A percentile compares a stretch with the other conserved stretches of the same genome.
Evolutionary conservation across 495 filamentous ascomycete species (phyloP).

Genomic region (Penicillium verhagenii): DNA sequence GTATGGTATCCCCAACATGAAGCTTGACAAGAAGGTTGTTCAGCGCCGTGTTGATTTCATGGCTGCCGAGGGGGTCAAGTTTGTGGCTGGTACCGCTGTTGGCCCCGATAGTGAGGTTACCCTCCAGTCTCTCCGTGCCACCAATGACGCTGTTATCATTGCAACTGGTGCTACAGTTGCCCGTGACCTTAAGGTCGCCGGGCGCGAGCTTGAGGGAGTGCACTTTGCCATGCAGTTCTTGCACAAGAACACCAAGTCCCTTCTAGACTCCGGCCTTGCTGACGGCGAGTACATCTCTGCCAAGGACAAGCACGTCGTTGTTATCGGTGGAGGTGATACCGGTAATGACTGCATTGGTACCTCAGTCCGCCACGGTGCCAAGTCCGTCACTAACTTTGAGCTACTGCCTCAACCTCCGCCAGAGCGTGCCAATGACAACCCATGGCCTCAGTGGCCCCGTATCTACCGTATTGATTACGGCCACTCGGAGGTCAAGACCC

Average conservation of each 20-base stretch:
- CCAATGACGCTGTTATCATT: constrained; percentile 86
- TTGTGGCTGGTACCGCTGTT: constrained; percentile 73
- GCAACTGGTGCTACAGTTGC: constrained; percentile 97
- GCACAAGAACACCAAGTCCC: constrained; percentile 96
- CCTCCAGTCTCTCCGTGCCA: constrained; percentile 70
- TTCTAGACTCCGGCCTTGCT: constrained; percentile 86
- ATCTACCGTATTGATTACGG: constrained; percentile 99
- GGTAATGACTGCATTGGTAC: constrained; percentile 99
- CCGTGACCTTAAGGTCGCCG: constrained; percentile 90
- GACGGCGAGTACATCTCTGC: constrained; percentile 94
- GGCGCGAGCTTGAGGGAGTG: constrained; percentile 87
- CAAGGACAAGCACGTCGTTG: constrained; percentile 94
- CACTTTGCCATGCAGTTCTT: constrained; percentile 99
- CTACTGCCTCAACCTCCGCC: constrained; percentile 91
- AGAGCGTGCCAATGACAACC: constrained; percentile 94
- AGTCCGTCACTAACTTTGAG: constrained; percentile 97
- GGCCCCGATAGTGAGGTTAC: constrained; percentile 72
- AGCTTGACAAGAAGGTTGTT: constrained; percentile 97
- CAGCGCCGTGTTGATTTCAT: constrained; percentile 96
- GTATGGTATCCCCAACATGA: constrained; percentile 99
- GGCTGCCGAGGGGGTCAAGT: constrained; percentile 85
- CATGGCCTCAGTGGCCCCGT: constrained; percentile 98
- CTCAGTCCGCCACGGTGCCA: constrained; percentile 94
- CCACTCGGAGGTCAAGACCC: constrained; percentile 93
- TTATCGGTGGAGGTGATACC: constrained; percentile 98